Evolutionary conservation across 2,329 filamentous ascomycete genomes (phyloP), one percentile per base, ranked within the genome.

Genomic region (Immersiporthe knoxdaviesiana): DNA sequence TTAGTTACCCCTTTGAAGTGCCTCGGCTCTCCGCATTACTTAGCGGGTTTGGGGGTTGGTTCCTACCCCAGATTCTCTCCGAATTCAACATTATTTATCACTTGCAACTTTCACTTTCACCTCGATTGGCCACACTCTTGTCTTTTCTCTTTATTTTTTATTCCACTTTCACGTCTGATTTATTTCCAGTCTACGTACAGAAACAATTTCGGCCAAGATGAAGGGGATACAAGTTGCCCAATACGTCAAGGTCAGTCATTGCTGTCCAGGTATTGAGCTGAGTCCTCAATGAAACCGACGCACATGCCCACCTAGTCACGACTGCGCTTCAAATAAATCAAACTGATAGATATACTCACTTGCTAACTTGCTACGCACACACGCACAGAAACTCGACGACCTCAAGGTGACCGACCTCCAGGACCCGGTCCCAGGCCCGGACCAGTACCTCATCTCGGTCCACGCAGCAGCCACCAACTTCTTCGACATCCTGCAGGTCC

Each of bases 401-500:
- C 92, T 98, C 79, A 86, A 84, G 71, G 91, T 97, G 73, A 86
- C 88, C 24, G 85, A 88, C 30, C 86, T 97, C 18, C 89, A 93
- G 24, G 92, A 94, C 66, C 94, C 93, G 0, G 81, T 82, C 1
- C 92, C 94, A 1, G 84, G 85, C 11, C 80, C 88, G 41, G 83
- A 92, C 76, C 89, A 97, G 81, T 98, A 97, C 79, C 85, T 97
- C 72, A 92, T 98, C 78, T 87, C 90, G 76, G 92, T 98, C 75
- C 92, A 93, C 80, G 93, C 95, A 61, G 87, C 92, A 0, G 95
- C 93, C 27, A 92, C 93, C 76, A 98, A 98, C 83, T 98, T 98
- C 87, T 98, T 97, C 84, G 95, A 98, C 79, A 91, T 97, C 69
- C 88, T 98, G 67, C 95, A 98, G 78, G 93, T 97, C 77, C 91